These are phyloP conservation scores for Fusarium sp. DNA, from an alignment of 2,329 filamentous ascomycete species.

Conservation along the genomic window DNA sequence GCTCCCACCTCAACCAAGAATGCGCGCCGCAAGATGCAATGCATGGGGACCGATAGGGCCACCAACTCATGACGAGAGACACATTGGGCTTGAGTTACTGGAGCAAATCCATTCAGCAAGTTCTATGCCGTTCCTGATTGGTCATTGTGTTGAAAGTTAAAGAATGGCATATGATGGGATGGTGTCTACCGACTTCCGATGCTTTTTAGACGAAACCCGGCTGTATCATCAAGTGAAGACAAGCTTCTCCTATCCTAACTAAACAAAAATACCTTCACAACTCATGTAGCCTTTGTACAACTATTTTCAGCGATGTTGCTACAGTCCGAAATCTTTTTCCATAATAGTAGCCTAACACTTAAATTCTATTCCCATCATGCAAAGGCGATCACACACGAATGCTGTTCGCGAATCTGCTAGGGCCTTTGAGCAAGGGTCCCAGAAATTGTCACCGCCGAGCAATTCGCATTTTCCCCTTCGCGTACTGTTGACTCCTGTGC, in stretches of 20 bases:
- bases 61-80: neutral
- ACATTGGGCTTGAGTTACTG: neutral
- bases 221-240: no score
- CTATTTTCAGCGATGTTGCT: neutral
- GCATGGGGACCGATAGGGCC: neutral
- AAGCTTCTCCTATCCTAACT: no score
- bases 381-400: neutral
- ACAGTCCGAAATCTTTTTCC: neutral
- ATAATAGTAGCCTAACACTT: neutral
- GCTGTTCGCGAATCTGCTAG: neutral
- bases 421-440: no score
- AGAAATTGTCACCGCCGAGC: neutral
- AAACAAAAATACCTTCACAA: no score
- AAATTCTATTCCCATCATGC: neutral
- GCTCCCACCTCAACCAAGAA: neutral
- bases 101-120: neutral
- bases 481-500: neutral
- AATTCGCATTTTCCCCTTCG: neutral
- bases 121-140: neutral
- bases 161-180: no score
- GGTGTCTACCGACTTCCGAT: no score
- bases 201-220: no score
- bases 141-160: no score
- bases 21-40: constrained; percentile 15
- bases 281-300: neutral